Conservation (phyloP, 495 filamentous ascomycete genomes). For the Xylaria cubensis region DNA sequence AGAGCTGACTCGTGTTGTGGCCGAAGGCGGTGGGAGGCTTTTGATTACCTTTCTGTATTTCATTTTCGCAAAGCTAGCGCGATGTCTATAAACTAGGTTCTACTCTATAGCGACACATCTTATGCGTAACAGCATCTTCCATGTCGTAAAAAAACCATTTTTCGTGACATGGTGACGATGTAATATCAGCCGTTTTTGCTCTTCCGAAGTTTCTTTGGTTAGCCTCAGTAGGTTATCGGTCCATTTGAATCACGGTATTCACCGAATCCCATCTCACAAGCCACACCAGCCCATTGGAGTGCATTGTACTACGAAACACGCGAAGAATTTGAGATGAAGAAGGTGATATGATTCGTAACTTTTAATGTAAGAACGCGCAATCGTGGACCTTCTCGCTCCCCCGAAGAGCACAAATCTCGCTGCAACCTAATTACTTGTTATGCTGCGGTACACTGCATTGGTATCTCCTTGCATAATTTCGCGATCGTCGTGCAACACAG, state of each 20-base stretch:
- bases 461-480: background rate
- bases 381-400: background rate
- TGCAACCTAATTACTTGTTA: background rate
- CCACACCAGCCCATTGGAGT: background rate
- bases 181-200: background rate
- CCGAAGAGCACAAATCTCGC: background rate
- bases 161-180: background rate
- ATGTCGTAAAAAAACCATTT: background rate
- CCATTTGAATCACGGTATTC: conserved; percentile 4
- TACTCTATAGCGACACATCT: background rate
- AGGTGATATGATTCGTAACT: background rate
- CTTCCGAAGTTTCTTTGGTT: background rate
- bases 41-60: background rate
- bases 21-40: background rate
- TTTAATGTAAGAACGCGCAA: conserved; percentile 10
- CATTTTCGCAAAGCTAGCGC: background rate
- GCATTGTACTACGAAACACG: background rate
- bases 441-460: background rate
- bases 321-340: background rate
- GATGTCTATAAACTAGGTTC: background rate
- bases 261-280: conserved; percentile 9
- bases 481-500: background rate
- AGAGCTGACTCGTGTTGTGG: background rate
- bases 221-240: background rate
- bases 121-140: background rate